phyloP scores from a whole-genome alignment of 2,329 filamentous ascomycete species.

The Eurotiales sp. region DNA sequence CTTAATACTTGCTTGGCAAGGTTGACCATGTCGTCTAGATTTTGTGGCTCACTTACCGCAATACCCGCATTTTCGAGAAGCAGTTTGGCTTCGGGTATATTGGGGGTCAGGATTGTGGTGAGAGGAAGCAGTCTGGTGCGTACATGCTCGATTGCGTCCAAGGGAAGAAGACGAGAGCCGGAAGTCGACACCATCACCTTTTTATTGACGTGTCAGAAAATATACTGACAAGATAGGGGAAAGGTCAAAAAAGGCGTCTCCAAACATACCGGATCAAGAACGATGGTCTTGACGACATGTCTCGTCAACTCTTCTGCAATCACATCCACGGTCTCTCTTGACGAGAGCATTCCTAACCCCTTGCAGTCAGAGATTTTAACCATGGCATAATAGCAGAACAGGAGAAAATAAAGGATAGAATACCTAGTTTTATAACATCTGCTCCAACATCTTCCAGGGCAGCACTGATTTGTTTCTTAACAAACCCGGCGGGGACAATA shows the following conservation, averaged over 20 bases:
- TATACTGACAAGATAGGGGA: neutral
- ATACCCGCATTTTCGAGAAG: conserved; percentile 40
- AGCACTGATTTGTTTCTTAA: conserved; percentile 79
- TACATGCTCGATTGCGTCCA: conserved; percentile 38
- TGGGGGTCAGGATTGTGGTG: conserved; percentile 46
- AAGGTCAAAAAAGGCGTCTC: too few species aligned
- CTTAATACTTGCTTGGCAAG: conserved; percentile 63
- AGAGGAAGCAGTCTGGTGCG: conserved; percentile 40
- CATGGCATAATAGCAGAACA: neutral
- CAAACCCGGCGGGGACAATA: conserved; percentile 70
- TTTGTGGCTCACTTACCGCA: conserved; percentile 46
- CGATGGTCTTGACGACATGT: conserved; percentile 56
- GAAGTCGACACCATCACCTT: conserved; percentile 77
- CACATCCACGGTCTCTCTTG: conserved; percentile 63
- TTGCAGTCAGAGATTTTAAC: neutral
- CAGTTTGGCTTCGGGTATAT: conserved; percentile 47
- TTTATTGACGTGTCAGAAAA: conserved; percentile 16
- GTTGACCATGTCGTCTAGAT: conserved; percentile 62
- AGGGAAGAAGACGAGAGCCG: conserved; percentile 44
- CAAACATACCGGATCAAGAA: conserved; percentile 77
- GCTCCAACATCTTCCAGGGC: conserved; percentile 79
- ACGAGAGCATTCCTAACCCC: conserved; percentile 72
- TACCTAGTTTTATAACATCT: conserved; percentile 90
- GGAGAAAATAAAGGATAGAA: conserved; percentile 18
- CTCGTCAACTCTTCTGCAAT: conserved; percentile 62